Base-by-base conservation (phyloP, 805 yeast species). In the Kodamaea kakaduensis region DNA sequence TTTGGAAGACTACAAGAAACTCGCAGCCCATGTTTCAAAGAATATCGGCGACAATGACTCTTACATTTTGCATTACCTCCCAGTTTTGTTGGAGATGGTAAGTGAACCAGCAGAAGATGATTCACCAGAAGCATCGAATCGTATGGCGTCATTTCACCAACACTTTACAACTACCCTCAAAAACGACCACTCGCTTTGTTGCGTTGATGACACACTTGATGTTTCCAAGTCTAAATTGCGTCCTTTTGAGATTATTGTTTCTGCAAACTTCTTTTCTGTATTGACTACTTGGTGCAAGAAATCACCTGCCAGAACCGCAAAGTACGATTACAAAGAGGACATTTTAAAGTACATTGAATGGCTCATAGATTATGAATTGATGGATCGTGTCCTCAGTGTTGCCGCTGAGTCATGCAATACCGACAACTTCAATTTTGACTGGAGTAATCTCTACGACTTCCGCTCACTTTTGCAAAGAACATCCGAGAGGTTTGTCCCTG, bases 231-330 rank as follows among this genome's bases (percentile, higher is more conserved):
- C 68, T 2, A 45, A 49, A 6, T 30, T 64, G 23, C 56, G 52
- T 16, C 57, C 57, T 7, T 52, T 50, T 41, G 75, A 77, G 18
- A 52, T 76, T 2, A 52, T 78, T 1, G 57, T 73, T 1, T 55
- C 72, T 27, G 48, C 64, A 14, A 62, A 74, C 5, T 80, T 81
- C 45, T 61, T 78, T 32, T 69, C 83, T 1, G 65, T 66, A 33
- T 78, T 81, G 47, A 73, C 78, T 34, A 67, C 73, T 6, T 81
- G 88, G 89, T 81, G 87, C 52, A 83, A 81, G 48, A 43, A 57
- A 6, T 62, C 68, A 3, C 50, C 62, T 2, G 34, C 52, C 5
- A 64, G 82, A 41, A 64, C 55, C 6, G 42, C 47, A 17, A 59
- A 64, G 19, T 73, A 67, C 41, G 80, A 79, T 42, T 81, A 81